Conservation (phyloP, 192 early-diverging fungal species). For the Backusella circina region DNA sequence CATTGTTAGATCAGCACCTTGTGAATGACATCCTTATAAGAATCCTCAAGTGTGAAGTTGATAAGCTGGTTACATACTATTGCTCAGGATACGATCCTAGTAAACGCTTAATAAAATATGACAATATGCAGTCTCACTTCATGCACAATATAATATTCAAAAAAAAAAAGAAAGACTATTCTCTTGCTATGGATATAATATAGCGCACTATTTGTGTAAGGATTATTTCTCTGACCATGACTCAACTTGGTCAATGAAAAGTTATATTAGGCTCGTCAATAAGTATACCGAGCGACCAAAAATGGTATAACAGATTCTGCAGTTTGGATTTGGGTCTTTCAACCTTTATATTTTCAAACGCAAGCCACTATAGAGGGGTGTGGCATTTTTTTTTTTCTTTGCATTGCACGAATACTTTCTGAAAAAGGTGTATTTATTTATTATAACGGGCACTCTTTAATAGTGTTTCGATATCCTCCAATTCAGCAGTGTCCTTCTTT, state of each 20-base stretch:
- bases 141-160: no score
- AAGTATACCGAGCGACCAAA: neutral
- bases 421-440: neutral
- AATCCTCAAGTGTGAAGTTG: no score
- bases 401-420: no score
- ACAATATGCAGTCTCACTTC: no score
- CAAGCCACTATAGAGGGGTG: neutral
- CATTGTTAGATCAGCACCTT: no score
- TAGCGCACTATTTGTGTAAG: neutral
- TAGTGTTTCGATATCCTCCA: constrained; percentile 8
- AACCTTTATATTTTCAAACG: neutral
- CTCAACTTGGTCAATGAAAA: constrained; percentile 2
- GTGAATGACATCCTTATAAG: no score
- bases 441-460: constrained; percentile 1
- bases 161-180: no score
- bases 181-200: no score
- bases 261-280: neutral
- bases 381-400: no score
- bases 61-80: no score
- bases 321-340: neutral
- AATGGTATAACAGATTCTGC: neutral
- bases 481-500: constrained; percentile 15
- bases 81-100: no score
- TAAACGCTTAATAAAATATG: no score
- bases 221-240: neutral